Evolutionary conservation across 768 basidiomycete species (phyloP).

Genomic region (Pluteus cervinus): DNA sequence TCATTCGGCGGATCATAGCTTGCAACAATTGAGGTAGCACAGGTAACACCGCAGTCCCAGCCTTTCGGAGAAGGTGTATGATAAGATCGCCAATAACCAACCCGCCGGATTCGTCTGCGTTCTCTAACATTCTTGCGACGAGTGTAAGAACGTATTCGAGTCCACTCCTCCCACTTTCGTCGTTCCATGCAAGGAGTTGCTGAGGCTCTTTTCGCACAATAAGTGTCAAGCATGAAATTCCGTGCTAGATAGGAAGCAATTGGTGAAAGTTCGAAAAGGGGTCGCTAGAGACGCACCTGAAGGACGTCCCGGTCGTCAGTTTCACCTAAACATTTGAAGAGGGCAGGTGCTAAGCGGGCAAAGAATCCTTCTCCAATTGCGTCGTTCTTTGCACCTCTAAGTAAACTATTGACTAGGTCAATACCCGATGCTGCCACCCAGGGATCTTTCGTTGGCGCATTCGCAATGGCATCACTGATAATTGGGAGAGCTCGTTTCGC

Average conservation of each 20-base stretch:
- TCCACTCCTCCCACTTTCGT: slow-evolving; percentile 62
- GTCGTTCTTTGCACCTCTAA: slow-evolving; percentile 54
- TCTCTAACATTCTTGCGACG: slow-evolving; percentile 71
- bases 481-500: slow-evolving; percentile 69
- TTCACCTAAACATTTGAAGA: slow-evolving; percentile 62
- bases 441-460: slow-evolving; percentile 54
- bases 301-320: slow-evolving; percentile 86
- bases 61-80: slow-evolving; percentile 83
- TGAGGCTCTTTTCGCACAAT: slow-evolving; percentile 83
- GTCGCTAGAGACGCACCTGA: slow-evolving; percentile 43
- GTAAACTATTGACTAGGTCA: slow-evolving; percentile 70
- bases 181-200: slow-evolving; percentile 76
- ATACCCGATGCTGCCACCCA: slow-evolving; percentile 79
- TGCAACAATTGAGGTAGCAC: slow-evolving; percentile 84
- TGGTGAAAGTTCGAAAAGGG: not conserved
- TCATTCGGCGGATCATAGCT: slow-evolving; percentile 79
- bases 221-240: slow-evolving; percentile 73
- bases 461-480: slow-evolving; percentile 59
- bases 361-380: slow-evolving; percentile 83
- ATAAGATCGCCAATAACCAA: slow-evolving; percentile 93
- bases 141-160: slow-evolving; percentile 69
- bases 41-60: slow-evolving; percentile 73
- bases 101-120: slow-evolving; percentile 86
- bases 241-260: slow-evolving; percentile 49
- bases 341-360: slow-evolving; percentile 58